phyloP scores from a whole-genome alignment of 2,329 filamentous ascomycete genomes.

The Fonsecaea pedrosoi region DNA sequence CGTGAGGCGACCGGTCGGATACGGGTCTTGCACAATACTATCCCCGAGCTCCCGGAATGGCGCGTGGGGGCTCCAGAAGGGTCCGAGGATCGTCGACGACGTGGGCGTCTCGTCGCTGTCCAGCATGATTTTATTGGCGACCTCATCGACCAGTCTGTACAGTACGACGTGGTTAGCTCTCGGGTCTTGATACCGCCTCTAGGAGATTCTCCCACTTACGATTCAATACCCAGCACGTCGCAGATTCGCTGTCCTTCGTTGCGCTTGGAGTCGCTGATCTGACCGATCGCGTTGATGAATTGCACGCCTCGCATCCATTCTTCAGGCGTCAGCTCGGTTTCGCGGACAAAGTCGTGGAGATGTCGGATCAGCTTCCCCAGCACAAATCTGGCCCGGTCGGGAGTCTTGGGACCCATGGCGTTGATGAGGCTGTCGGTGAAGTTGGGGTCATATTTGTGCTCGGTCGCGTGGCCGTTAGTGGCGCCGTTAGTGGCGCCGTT shows the following conservation, averaged over 20 bases:
- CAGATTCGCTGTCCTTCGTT: slow-evolving; percentile 77
- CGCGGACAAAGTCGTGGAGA: slow-evolving; percentile 78
- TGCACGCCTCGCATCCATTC: slow-evolving; percentile 79
- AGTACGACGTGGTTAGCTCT: slow-evolving; percentile 27
- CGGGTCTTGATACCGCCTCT: background rate
- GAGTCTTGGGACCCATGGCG: slow-evolving; percentile 72
- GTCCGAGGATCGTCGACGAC: slow-evolving; percentile 70
- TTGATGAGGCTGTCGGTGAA: slow-evolving; percentile 78
- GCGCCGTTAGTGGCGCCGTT: slow-evolving; percentile 15
- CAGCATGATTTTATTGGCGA: slow-evolving; percentile 71
- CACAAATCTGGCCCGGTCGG: slow-evolving; percentile 68
- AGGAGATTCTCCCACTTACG: slow-evolving; percentile 45
- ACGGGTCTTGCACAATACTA: slow-evolving; percentile 69
- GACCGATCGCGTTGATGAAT: slow-evolving; percentile 76
- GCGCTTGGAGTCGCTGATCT: slow-evolving; percentile 70
- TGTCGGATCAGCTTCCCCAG: slow-evolving; percentile 70
- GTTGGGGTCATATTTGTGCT: slow-evolving; percentile 70
- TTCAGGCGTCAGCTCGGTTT: slow-evolving; percentile 76
- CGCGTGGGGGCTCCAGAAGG: slow-evolving; percentile 78
- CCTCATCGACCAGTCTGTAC: slow-evolving; percentile 73
- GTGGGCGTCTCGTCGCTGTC: slow-evolving; percentile 58
- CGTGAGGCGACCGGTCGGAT: slow-evolving; percentile 50
- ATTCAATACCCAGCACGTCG: slow-evolving; percentile 75
- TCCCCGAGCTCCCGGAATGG: slow-evolving; percentile 73
- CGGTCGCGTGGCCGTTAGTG: slow-evolving; percentile 6